Evolutionary conservation across 2,329 filamentous ascomycete genomes (phyloP).

Genomic region (Akanthomyces uredinophilus): DNA sequence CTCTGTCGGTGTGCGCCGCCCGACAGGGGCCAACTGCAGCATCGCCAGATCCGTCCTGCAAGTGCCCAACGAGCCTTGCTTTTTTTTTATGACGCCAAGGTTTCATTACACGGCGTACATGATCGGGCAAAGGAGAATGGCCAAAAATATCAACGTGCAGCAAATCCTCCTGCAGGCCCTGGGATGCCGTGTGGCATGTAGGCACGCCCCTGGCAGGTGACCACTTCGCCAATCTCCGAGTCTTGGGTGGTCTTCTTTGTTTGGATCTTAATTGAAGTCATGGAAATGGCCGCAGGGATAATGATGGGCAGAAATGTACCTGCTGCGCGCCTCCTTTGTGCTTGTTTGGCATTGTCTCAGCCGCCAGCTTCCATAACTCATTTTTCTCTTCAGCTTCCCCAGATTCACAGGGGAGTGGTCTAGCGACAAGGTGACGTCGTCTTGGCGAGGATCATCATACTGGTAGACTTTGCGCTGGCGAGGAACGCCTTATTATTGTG

Average conservation of each 20-base stretch:
- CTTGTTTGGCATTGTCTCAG: slow-evolving; percentile 1
- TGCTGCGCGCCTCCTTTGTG: neutral
- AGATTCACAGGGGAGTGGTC: neutral
- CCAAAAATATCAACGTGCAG: slow-evolving; percentile 1
- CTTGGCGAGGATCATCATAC: neutral
- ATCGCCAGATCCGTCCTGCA: neutral
- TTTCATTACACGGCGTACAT: no score
- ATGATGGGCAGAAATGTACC: neutral
- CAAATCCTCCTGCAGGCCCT: neutral
- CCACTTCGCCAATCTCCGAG: neutral
- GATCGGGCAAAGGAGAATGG: neutral
- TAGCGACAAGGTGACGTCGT: neutral
- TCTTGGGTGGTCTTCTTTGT: neutral
- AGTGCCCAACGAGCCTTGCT: neutral
- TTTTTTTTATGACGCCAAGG: neutral
- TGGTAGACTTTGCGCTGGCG: neutral
- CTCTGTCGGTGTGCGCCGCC: neutral
- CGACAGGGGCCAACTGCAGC: neutral
- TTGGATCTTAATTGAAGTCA: neutral
- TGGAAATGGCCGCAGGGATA: neutral
- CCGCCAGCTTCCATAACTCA: neutral
- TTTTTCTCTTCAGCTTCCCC: slow-evolving; percentile 7
- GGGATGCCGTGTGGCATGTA: no score
- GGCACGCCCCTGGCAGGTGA: neutral
- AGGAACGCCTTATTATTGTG: neutral